These are phyloP conservation scores for Eucalyptus caleyi DNA, from an alignment of 345 rosid species.

Conservation along the genomic window DNA sequence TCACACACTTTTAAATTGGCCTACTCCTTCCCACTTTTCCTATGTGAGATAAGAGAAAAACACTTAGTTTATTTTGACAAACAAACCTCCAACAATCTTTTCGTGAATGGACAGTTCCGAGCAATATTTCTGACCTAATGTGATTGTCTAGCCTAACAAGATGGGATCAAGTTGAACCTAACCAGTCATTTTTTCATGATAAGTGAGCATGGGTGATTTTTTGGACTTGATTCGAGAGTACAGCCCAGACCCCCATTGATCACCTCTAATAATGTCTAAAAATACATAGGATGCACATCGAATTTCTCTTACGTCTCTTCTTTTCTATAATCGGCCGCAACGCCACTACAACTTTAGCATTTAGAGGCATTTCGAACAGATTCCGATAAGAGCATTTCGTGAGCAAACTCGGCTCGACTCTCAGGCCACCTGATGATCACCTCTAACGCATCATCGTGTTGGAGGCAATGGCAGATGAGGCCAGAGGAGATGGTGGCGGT, in stretches of 20 bases:
- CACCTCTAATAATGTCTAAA: background rate
- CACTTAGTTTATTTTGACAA: too few relatives aligned
- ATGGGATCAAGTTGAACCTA: background rate
- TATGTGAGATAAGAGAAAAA: fast-evolving
- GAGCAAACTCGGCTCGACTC: background rate
- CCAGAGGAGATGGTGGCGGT: background rate
- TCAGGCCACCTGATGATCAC: background rate
- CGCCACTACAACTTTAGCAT: background rate
- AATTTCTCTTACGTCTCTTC: background rate
- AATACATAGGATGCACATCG: background rate
- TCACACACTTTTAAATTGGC: too few relatives aligned
- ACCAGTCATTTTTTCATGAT: background rate
- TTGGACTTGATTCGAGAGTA: background rate
- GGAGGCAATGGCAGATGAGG: background rate
- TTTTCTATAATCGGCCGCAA: background rate
- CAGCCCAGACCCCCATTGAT: fast-evolving
- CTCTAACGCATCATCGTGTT: background rate
- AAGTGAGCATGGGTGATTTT: background rate
- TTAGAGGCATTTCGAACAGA: background rate
- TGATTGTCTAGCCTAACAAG: background rate
- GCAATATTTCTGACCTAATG: background rate
- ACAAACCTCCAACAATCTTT: background rate
- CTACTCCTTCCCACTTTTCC: too few relatives aligned
- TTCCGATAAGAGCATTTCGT: background rate
- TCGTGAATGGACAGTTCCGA: fast-evolving